Percentiles rank a stretch among this genome's conserved stretches.
Conservation (phyloP, 495 filamentous ascomycete genomes). For the Corynascus novoguineensis region DNA sequence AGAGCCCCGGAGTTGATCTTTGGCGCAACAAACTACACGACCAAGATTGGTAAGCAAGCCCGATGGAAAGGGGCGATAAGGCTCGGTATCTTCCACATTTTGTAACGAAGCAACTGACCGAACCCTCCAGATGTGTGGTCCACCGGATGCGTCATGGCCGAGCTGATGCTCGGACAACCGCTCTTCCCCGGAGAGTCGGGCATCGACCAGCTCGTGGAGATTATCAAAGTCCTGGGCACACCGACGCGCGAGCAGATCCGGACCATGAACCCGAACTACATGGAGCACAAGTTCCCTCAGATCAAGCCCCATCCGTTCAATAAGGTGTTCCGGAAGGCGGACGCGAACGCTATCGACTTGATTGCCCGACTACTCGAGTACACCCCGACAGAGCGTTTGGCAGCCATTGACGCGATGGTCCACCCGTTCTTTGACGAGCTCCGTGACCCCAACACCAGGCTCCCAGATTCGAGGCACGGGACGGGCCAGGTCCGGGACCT, state of each 20-base stretch:
- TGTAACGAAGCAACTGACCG: conserved; percentile 4
- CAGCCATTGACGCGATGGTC: conserved; percentile 93
- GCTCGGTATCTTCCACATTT: background rate
- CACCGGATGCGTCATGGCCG: conserved; percentile 98
- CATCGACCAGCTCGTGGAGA: conserved; percentile 97
- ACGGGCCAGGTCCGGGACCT: conserved; percentile 71
- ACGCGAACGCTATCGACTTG: conserved; percentile 85
- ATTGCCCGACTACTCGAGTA: conserved; percentile 94
- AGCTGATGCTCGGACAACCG: conserved; percentile 97
- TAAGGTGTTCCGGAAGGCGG: conserved; percentile 96
- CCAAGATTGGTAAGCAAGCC: conserved; percentile 82
- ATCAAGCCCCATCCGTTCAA: conserved; percentile 99
- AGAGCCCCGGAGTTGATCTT: conserved; percentile 97
- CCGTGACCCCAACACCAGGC: conserved; percentile 74
- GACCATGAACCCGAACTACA: conserved; percentile 99
- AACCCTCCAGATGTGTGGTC: conserved; percentile 87
- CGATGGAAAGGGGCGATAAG: background rate
- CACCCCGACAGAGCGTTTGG: conserved; percentile 90
- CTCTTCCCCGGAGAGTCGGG: conserved; percentile 99
- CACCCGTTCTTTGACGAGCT: conserved; percentile 99
- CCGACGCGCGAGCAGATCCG: conserved; percentile 98
- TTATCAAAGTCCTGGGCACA: conserved; percentile 98
- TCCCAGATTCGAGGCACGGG: conserved; percentile 90
- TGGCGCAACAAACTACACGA: conserved; percentile 98
- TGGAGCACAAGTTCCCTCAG: conserved; percentile 99